Percentiles rank a stretch among this genome's conserved stretches.
These are phyloP conservation scores for Curvularia eragrostidis DNA, from an alignment of 2,329 filamentous ascomycete species.

Conservation along the genomic window DNA sequence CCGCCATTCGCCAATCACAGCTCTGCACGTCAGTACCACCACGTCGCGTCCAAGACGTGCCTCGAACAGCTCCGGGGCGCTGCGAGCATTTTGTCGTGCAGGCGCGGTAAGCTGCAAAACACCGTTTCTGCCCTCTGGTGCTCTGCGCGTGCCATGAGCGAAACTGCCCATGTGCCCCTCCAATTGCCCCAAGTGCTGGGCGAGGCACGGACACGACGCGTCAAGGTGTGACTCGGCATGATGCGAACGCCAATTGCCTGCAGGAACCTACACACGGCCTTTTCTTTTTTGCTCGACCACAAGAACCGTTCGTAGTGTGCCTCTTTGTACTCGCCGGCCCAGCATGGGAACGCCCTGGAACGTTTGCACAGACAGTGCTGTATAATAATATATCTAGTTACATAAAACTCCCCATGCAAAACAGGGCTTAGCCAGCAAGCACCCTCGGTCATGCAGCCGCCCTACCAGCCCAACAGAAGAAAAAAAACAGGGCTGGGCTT, in stretches of 20 bases:
- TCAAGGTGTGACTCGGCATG: conserved; percentile 26
- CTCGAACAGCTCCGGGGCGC: background rate
- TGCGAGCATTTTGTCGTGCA: conserved; percentile 4
- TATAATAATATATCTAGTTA: too few species aligned
- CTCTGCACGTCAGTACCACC: conserved; percentile 28
- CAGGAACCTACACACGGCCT: conserved; percentile 21
- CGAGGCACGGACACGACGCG: conserved; percentile 13
- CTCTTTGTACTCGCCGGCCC: background rate
- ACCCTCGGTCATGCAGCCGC: conserved; percentile 19
- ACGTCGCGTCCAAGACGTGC: conserved; percentile 22
- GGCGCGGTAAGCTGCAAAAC: background rate
- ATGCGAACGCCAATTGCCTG: conserved; percentile 30
- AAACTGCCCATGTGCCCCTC: background rate
- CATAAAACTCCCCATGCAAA: background rate
- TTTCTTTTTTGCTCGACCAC: background rate
- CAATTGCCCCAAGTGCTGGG: background rate
- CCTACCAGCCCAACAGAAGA: background rate
- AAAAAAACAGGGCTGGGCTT: conserved; percentile 4
- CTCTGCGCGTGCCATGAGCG: conserved; percentile 2
- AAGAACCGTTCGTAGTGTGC: background rate
- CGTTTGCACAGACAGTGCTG: too few species aligned
- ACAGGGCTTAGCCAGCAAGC: background rate
- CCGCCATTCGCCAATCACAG: conserved; percentile 18
- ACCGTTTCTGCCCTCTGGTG: background rate
- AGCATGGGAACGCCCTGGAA: background rate